A percentile compares a stretch with the other conserved stretches of the same genome.
Conservation (phyloP, 306 rosid genomes). For the Cucumis cinereus region DNA sequence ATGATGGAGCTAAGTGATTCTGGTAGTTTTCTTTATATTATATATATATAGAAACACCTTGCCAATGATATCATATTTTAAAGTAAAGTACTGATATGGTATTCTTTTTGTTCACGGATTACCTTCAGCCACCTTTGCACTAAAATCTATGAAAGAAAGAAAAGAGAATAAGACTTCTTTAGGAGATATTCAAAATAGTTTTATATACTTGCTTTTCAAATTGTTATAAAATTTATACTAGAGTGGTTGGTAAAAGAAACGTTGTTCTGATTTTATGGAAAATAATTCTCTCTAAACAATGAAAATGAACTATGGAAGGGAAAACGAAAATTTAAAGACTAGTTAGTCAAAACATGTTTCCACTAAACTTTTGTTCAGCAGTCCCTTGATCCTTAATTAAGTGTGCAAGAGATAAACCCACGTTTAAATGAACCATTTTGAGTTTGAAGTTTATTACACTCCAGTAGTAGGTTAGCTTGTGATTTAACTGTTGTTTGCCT, state of each 20-base stretch:
- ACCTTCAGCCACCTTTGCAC: neutral
- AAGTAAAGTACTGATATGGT: neutral
- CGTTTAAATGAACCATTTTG: neutral
- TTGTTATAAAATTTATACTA: neutral
- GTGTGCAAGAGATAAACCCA: neutral
- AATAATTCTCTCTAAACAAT: neutral
- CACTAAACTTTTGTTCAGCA: neutral
- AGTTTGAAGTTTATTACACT: neutral
- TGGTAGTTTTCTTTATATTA: neutral
- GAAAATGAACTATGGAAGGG: neutral
- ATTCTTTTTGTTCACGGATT: neutral
- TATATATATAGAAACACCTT: neutral
- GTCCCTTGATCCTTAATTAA: neutral
- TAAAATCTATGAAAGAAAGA: neutral
- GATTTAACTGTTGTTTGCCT: neutral
- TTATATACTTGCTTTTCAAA: neutral
- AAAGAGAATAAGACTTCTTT: neutral
- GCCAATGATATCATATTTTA: neutral
- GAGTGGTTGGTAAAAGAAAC: neutral
- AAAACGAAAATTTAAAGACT: neutral
- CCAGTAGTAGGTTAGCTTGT: neutral
- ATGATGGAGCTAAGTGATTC: constrained; percentile 6
- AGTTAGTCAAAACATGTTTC: neutral
- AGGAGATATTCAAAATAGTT: neutral
- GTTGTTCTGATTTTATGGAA: neutral